These are phyloP conservation scores for Tympanopsis confertula DNA, from an alignment of 2,329 filamentous ascomycete species.

Conservation along the genomic window DNA sequence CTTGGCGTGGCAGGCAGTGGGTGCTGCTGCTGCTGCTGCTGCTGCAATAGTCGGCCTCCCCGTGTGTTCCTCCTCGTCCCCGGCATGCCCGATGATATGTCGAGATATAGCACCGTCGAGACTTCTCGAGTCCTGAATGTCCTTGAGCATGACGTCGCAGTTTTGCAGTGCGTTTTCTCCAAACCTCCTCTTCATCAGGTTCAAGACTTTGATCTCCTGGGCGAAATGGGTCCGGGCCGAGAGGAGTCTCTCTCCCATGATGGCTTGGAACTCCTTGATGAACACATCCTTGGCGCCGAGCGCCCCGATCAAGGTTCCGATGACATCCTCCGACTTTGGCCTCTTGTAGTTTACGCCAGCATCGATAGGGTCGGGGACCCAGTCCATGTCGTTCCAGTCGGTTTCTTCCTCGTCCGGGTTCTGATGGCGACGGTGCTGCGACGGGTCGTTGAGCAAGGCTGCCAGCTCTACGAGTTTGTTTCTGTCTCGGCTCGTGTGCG, in stretches of 20 bases:
- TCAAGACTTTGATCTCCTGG: conserved; percentile 71
- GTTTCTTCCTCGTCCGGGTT: conserved; percentile 57
- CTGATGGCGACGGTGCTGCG: conserved; percentile 37
- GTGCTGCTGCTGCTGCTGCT: conserved; percentile 12
- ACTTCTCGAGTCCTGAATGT: conserved; percentile 71
- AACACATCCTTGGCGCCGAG: conserved; percentile 85
- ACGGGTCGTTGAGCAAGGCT: conserved; percentile 48
- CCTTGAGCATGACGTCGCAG: conserved; percentile 94
- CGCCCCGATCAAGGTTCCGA: conserved; percentile 77
- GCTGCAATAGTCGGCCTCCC: conserved; percentile 7
- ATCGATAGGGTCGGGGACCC: conserved; percentile 86
- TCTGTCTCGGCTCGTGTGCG: conserved; percentile 21
- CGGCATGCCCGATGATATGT: conserved; percentile 10
- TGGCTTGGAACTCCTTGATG: conserved; percentile 83
- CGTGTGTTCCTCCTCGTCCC: conserved; percentile 8
- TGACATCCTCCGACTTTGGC: conserved; percentile 78
- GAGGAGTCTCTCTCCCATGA: conserved; percentile 73
- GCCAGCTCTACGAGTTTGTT: conserved; percentile 57
- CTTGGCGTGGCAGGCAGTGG: conserved; percentile 57
- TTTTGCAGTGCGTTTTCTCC: conserved; percentile 78
- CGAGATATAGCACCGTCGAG: conserved; percentile 56
- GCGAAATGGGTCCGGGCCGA: conserved; percentile 58
- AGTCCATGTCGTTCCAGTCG: conserved; percentile 85
- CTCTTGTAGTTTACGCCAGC: conserved; percentile 86
- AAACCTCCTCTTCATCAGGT: conserved; percentile 78